Evolutionary conservation across 306 rosid species (phyloP), one percentile per base, ranked within the genome.

Genomic region (Adenanthera pavonina): DNA sequence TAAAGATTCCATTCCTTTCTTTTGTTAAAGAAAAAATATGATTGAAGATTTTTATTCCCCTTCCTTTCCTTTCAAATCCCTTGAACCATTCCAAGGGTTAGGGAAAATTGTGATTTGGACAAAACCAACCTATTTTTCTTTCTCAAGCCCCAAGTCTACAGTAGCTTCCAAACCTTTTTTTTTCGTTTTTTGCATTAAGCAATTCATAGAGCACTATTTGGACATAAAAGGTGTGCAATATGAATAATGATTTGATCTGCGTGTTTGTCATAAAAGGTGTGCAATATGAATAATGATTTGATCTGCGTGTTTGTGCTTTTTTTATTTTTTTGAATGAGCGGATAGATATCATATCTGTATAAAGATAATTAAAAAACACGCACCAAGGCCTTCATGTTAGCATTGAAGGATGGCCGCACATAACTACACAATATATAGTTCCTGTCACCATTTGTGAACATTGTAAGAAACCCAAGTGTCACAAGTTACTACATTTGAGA

Each of bases 401-500:
- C 80, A 62, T 16, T 46, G 4, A 30, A 62, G 48, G 60, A 76
- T 15, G 33, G 66, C 30, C 16, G 16, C 30, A 16, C 57, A 75
- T 72, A 76, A 61, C 34, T 49, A 15, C 36, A 48, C 4, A 34
- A 77, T 17, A 49, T 33, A 76, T 16, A 44, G 52, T 69, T 38
- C 3, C 62, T 14, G 14, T 19, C 35, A 48, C 7, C 15, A 30
- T 69, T 69, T 40, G 57, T 41, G 54, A 69, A 46, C 30, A 36
- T 74, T 57, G 38, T 51, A 40, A 71, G n/a, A 43, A 60, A 46
- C 66, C 3, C 20, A 30, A 7, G 25, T 67, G 76, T 38, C 74
- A 47, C 62, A 34, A 30, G 52, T 75, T 11, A 20, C 56, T 49
- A 76, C 41, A 73, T 62, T 34, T 51, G 72, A 25, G 43, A n/a